Evolutionary conservation across 768 basidiomycete species (phyloP), one percentile per base, ranked within the genome.

Genomic region (Rhizopogon roseolus): DNA sequence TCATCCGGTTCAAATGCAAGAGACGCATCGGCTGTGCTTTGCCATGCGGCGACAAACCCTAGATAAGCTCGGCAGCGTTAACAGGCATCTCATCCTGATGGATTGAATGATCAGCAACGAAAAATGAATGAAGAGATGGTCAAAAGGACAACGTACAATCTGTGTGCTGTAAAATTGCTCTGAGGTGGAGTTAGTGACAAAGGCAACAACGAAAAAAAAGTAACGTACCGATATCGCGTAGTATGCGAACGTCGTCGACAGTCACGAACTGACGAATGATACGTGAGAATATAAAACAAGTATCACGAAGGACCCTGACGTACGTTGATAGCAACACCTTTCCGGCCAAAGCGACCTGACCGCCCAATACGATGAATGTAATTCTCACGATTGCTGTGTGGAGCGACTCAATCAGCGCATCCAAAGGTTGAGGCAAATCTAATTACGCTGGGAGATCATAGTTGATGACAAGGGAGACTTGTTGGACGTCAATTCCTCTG

Each of bases 281-380:
- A 43, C 56, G 59, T 62, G 54, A 63, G 53, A 57, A 54, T 25
- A 53, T 58, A 27, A 29, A 50, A 22, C 16, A 59, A 37, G 46
- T 57, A 46, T 46, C 49, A 54, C 28, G 22, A 17, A 51, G 38
- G 49, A 27, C 53, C 22, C 51, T 34, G 34, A 73, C 88, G 41
- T 65, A 97, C 95, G 73, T 98, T 99, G 75, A 99, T 98, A 41
- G 97, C 97, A 56, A 98, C 97, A 80, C 96, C 97, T 76, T 99
- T 99, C 63, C 97, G 81, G 62, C 97, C 97, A 76, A 98, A 98
- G 55, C 97, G 93, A 67, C 97, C 97, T 54, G 95, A 97, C 57
- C 97, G 93, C 72, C 97, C 97, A 68, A 98, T 98, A 66, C 97
- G 91, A 77, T 99, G 97, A 62, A 99, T 98, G 76, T 99, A 99